Conservation (phyloP, 2,329 filamentous ascomycete species). For the Colletotrichum scovillei region DNA sequence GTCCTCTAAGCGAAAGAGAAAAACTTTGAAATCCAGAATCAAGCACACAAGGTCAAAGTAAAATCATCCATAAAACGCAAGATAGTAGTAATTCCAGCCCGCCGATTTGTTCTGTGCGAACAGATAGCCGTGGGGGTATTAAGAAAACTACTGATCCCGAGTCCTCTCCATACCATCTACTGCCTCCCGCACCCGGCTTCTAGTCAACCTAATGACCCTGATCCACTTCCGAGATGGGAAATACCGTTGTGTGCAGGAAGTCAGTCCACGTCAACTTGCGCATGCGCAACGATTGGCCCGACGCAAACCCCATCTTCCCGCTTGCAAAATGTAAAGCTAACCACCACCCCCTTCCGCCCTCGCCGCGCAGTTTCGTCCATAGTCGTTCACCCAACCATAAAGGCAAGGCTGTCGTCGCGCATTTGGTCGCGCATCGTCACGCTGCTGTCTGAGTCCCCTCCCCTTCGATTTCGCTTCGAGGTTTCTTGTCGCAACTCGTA, state of each 20-base stretch:
- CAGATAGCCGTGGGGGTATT: constrained; percentile 23
- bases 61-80: neutral
- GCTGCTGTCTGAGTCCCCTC: constrained; percentile 4
- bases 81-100: neutral
- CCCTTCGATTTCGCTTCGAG: constrained; percentile 19
- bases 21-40: neutral
- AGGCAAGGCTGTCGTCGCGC: constrained; percentile 30
- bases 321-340: constrained; percentile 20
- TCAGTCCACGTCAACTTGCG: constrained; percentile 27
- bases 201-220: neutral
- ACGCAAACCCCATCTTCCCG: constrained; percentile 19
- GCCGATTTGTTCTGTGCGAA: constrained; percentile 11
- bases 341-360: neutral
- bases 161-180: neutral
- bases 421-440: neutral
- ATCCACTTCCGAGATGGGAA: constrained; percentile 9
- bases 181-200: constrained; percentile 2
- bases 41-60: neutral
- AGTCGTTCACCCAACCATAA: constrained; percentile 28
- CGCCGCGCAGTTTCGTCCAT: constrained; percentile 27
- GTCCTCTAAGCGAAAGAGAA: no score
- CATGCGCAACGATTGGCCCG: constrained; percentile 14
- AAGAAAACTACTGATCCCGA: constrained; percentile 21
- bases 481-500: constrained; percentile 13
- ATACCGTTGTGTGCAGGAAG: neutral